These are phyloP conservation scores for Trapa incisa DNA, from an alignment of 345 rosid species.

Conservation along the genomic window DNA sequence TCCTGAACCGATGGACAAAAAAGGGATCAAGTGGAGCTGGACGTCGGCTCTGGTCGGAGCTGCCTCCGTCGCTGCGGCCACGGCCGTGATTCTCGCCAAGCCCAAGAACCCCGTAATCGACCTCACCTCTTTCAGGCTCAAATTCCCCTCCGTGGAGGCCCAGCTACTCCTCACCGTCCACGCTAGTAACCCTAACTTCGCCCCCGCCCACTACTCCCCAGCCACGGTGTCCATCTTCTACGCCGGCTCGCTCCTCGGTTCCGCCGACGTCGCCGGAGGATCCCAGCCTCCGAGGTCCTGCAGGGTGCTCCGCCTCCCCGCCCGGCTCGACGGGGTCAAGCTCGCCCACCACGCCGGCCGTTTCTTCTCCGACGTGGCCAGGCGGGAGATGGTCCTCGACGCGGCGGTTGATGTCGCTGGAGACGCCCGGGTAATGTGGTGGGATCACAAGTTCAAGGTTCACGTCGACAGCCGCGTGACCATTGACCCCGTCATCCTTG, in stretches of 20 bases:
- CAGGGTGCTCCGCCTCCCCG: slow-evolving; percentile 50
- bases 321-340: slow-evolving; percentile 64
- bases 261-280: slow-evolving; percentile 53
- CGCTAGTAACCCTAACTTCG: slow-evolving; percentile 70
- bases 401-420: slow-evolving; percentile 60
- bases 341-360: slow-evolving; percentile 59
- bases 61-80: slow-evolving; percentile 38
- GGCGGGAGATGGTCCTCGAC: slow-evolving; percentile 66
- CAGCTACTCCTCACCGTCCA: slow-evolving; percentile 69
- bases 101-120: slow-evolving; percentile 88
- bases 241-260: slow-evolving; percentile 64
- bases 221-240: slow-evolving; percentile 77
- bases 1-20: slow-evolving; percentile 24
- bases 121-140: slow-evolving; percentile 68
- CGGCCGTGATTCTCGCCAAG: slow-evolving; percentile 34
- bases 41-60: slow-evolving; percentile 62
- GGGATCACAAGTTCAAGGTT: slow-evolving; percentile 64
- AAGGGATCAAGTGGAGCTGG: slow-evolving; percentile 72
- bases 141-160: slow-evolving; percentile 56
- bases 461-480: slow-evolving; percentile 71
- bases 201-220: slow-evolving; percentile 53
- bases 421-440: slow-evolving; percentile 62
- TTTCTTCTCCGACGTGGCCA: slow-evolving; percentile 61
- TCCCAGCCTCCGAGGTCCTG: slow-evolving; percentile 61
- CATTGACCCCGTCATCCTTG: slow-evolving; percentile 75